Evolutionary conservation across 2,329 filamentous ascomycete genomes (phyloP).

Genomic region (Chrysoporthe deuterocubensis): DNA sequence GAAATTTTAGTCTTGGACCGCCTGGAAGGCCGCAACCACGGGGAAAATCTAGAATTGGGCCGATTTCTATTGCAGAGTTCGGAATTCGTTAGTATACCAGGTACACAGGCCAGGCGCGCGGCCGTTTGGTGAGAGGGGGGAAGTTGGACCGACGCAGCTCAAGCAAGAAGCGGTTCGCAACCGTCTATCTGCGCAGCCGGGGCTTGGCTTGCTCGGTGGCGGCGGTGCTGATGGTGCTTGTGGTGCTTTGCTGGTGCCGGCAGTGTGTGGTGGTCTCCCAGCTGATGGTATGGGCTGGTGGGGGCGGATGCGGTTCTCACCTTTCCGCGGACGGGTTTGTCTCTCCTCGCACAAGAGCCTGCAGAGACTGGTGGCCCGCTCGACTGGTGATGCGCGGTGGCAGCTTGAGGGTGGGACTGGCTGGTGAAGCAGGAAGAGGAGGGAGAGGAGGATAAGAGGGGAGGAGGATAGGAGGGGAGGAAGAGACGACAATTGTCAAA

Average conservation of each 20-base stretch:
- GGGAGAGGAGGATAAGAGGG: neutral
- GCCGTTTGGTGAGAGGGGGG: constrained; percentile 7
- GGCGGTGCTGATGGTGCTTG: neutral
- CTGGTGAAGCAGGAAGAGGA: neutral
- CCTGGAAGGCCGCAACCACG: neutral
- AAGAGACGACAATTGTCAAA: constrained; percentile 4
- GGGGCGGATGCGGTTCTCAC: constrained; percentile 13
- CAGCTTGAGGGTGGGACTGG: constrained; percentile 6
- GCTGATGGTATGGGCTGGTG: constrained; percentile 6
- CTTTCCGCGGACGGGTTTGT: constrained; percentile 15
- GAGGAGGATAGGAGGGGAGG: constrained; percentile 3
- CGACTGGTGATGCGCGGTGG: constrained; percentile 13
- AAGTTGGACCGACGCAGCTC: constrained; percentile 11
- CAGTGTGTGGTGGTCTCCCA: neutral
- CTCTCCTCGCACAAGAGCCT: constrained; percentile 20
- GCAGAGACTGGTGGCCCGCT: constrained; percentile 13
- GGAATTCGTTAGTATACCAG: constrained; percentile 2
- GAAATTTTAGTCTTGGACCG: neutral
- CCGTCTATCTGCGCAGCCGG: constrained; percentile 13
- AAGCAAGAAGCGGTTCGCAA: constrained; percentile 12
- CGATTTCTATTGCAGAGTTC: neutral
- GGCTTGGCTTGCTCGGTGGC: neutral
- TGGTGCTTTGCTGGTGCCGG: neutral
- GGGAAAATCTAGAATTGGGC: neutral
- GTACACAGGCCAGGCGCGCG: neutral